Percentiles rank a stretch among this genome's conserved stretches.
These are phyloP conservation scores for Penicillium daleae DNA, from an alignment of 495 filamentous ascomycete species.

Conservation along the genomic window DNA sequence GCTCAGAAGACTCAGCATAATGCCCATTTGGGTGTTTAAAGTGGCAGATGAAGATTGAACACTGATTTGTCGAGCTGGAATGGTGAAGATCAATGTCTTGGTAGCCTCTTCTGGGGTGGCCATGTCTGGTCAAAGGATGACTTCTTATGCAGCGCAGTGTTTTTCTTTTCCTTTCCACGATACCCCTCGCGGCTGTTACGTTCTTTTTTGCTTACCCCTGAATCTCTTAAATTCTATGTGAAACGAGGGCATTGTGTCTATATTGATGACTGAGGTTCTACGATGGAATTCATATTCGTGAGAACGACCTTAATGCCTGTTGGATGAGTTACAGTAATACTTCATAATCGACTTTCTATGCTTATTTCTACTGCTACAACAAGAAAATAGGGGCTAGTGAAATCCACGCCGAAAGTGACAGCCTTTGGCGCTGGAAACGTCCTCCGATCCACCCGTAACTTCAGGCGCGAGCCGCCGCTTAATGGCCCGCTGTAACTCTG, in stretches of 20 bases:
- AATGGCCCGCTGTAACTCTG: too few species aligned
- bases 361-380: too few species aligned
- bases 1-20: slow-evolving; percentile 28
- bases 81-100: not conserved
- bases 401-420: too few species aligned
- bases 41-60: not conserved
- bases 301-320: not conserved
- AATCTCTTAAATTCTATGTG: not conserved
- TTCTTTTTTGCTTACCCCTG: not conserved
- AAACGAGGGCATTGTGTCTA: not conserved
- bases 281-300: not conserved
- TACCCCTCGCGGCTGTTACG: not conserved
- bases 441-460: too few species aligned
- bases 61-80: not conserved
- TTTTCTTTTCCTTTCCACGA: not conserved
- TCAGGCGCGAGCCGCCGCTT: too few species aligned
- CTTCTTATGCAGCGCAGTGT: not conserved
- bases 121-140: not conserved
- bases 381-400: too few species aligned
- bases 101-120: not conserved
- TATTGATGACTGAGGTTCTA: not conserved
- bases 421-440: too few species aligned
- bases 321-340: not conserved
- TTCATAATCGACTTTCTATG: not conserved
- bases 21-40: slow-evolving; percentile 29